Evolutionary conservation across 176 grass and related monocot species (phyloP).

Genomic region (Paspalum notatum): DNA sequence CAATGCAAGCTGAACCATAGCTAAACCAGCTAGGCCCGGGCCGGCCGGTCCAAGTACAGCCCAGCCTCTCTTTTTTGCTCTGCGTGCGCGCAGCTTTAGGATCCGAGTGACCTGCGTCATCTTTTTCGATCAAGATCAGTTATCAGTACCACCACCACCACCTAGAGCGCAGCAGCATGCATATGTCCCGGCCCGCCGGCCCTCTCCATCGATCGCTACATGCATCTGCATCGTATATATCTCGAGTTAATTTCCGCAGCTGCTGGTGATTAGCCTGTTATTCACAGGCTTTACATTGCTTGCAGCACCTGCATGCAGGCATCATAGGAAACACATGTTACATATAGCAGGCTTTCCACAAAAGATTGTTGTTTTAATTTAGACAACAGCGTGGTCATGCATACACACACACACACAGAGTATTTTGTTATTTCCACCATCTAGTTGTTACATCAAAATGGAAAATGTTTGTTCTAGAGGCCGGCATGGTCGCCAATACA

Average conservation of each 20-base stretch:
- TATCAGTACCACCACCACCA: not conserved
- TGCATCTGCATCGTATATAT: not conserved
- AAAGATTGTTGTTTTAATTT: no score
- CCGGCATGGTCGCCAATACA: no score
- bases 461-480: no score
- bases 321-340: not conserved
- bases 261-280: not conserved
- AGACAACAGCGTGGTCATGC: no score
- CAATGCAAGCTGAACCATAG: not conserved
- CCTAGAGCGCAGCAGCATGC: not conserved
- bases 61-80: not conserved
- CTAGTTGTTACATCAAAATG: no score
- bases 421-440: no score
- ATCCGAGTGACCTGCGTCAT: conserved; percentile 5
- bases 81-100: conserved; percentile 30
- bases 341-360: no score
- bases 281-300: not conserved
- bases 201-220: not conserved
- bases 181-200: not conserved
- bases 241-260: not conserved
- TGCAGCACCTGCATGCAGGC: not conserved
- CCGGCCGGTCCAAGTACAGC: conserved; percentile 27
- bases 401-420: no score
- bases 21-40: not conserved
- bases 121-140: conserved; percentile 15